phyloP scores from a whole-genome alignment of 805 yeast genomes.

The Pichia thaimueangensis region DNA sequence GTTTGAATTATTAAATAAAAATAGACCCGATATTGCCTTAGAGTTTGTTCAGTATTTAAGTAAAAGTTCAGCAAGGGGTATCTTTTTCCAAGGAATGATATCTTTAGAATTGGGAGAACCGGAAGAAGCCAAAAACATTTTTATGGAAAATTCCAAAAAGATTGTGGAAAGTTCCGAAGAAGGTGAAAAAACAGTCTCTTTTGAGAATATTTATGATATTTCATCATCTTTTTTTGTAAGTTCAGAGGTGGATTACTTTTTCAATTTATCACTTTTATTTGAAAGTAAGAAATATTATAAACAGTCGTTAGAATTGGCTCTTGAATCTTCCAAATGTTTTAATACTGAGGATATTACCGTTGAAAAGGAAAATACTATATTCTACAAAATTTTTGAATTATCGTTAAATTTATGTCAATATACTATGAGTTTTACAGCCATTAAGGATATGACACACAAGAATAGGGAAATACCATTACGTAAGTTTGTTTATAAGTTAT shows the following conservation, averaged over 20 bases:
- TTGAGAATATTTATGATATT: slow-evolving; percentile 2
- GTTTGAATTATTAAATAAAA: slow-evolving; percentile 18
- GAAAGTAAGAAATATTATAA: slow-evolving; percentile 25
- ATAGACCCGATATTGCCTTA: slow-evolving; percentile 7
- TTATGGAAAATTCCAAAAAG: slow-evolving; percentile 23
- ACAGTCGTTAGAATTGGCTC: slow-evolving; percentile 32
- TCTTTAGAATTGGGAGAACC: slow-evolving; percentile 21
- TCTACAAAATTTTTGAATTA: slow-evolving; percentile 25
- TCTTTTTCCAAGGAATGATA: slow-evolving; percentile 24
- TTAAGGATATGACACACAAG: slow-evolving; percentile 22
- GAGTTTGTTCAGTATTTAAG: slow-evolving; percentile 21
- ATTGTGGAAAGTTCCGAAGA: slow-evolving; percentile 18
- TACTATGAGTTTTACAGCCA: slow-evolving; percentile 25
- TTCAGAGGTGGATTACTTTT: slow-evolving; percentile 32
- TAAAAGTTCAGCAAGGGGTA: slow-evolving; percentile 17
- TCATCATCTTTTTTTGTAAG: slow-evolving; percentile 22
- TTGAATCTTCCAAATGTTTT: slow-evolving; percentile 16
- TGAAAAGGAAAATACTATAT: slow-evolving; percentile 18
- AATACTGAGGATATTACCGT: slow-evolving; percentile 12
- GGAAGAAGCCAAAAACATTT: slow-evolving; percentile 25
- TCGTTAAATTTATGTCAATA: slow-evolving; percentile 28
- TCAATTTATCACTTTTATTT: slow-evolving; percentile 34
- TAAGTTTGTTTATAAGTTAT: slow-evolving; percentile 34
- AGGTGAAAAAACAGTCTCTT: slow-evolving; percentile 15
- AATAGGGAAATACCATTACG: slow-evolving; percentile 23